A percentile compares a stretch with the other conserved stretches of the same genome.
phyloP scores from a whole-genome alignment of 1,284 basidiomycete genomes.

The Ganoderma boninense region DNA sequence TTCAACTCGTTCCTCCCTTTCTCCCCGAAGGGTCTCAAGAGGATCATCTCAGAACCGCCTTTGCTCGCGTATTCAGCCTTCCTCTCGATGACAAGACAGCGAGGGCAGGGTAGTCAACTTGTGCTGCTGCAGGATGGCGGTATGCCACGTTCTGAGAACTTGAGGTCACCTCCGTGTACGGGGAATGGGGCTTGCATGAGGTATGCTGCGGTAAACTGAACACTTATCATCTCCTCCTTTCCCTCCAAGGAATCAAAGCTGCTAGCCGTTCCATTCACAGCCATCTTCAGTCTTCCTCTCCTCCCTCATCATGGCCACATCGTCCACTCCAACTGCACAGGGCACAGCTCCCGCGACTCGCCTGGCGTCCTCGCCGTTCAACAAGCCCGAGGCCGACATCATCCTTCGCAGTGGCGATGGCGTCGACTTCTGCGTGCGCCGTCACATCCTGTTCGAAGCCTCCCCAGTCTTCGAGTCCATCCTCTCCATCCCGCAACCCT shows the following conservation, averaged over 20 bases:
- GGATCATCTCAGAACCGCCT: no score
- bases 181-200: background rate
- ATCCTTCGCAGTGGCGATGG: constrained; percentile 25
- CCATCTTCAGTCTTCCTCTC: background rate
- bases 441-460: constrained; percentile 27
- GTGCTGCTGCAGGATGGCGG: background rate
- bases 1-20: no score
- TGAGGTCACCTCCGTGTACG: background rate
- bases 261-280: background rate
- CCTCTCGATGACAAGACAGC: background rate
- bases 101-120: background rate
- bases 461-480: constrained; percentile 34
- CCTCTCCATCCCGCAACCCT: constrained; percentile 28
- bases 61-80: background rate
- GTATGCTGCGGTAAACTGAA: background rate
- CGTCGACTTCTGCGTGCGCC: constrained; percentile 31
- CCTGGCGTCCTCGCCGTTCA: constrained; percentile 28
- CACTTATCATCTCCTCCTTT: background rate
- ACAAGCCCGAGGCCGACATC: constrained; percentile 36
- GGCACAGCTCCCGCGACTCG: background rate
- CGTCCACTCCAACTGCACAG: background rate
- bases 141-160: background rate
- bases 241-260: background rate
- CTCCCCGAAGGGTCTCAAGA: no score
- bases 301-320: background rate